These are phyloP conservation scores for Sphaerosporella brunnea DNA, from an alignment of 495 filamentous ascomycete species.

Conservation along the genomic window DNA sequence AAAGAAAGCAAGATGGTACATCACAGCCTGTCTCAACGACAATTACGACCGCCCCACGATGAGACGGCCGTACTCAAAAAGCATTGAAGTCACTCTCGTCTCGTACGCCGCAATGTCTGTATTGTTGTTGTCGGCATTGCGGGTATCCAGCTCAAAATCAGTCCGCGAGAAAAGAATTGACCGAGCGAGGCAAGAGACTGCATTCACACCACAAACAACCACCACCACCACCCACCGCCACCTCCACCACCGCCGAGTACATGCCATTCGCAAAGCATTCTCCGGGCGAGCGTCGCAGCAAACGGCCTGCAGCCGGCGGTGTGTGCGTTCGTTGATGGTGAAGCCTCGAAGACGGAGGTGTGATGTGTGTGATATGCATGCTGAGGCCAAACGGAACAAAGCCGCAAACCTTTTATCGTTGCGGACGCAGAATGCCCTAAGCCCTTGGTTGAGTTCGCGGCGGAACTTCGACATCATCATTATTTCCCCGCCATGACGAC, in stretches of 20 bases:
- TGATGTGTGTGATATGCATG: neutral
- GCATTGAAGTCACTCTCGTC: slow-evolving; percentile 16
- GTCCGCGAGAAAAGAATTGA: slow-evolving; percentile 14
- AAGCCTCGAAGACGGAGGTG: no score
- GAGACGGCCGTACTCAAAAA: slow-evolving; percentile 24
- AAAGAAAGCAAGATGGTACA: no score
- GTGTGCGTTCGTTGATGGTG: neutral
- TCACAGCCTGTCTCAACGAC: slow-evolving; percentile 18
- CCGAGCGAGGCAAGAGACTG: slow-evolving; percentile 25
- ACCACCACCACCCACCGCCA: neutral
- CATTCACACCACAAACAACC: no score
- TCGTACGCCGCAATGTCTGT: slow-evolving; percentile 9
- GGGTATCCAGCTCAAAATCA: slow-evolving; percentile 25
- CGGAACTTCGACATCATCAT: slow-evolving; percentile 5
- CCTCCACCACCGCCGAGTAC: neutral
- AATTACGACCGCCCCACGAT: slow-evolving; percentile 21
- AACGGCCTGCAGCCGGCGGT: neutral
- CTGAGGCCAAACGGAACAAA: neutral
- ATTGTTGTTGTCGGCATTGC: neutral
- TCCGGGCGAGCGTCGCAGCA: neutral
- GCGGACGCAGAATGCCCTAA: no score
- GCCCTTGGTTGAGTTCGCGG: neutral
- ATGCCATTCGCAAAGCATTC: neutral
- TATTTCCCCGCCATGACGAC: neutral
- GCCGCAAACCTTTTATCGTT: neutral